phyloP scores from a whole-genome alignment of 2,329 filamentous ascomycete species.

The Xylariaceae sp. region DNA sequence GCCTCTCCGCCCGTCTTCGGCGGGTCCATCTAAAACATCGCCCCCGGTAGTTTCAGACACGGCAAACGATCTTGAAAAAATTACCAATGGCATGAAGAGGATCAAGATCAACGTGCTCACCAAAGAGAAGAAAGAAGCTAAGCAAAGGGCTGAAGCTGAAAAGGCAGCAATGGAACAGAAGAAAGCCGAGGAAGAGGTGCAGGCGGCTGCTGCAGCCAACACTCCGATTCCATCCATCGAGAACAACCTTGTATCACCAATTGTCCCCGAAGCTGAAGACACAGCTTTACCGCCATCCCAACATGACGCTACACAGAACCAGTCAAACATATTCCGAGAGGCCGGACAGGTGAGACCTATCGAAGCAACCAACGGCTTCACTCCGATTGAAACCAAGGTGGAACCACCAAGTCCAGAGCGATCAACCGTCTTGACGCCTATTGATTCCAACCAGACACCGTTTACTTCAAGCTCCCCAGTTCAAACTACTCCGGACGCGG shows the following conservation, averaged over 20 bases:
- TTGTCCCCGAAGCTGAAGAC: background rate
- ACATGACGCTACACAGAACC: background rate
- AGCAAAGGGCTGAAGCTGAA: constrained; percentile 40
- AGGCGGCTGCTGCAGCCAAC: background rate
- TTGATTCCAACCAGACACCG: constrained; percentile 19
- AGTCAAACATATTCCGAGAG: background rate
- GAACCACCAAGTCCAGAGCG: constrained; percentile 8
- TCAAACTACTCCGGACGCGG: constrained; percentile 15
- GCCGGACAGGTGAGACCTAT: background rate
- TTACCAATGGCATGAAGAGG: constrained; percentile 63
- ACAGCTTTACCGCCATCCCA: background rate
- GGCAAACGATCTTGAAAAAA: constrained; percentile 52
- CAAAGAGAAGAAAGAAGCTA: constrained; percentile 59
- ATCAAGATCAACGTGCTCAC: constrained; percentile 65
- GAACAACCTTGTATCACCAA: background rate
- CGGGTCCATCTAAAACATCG: constrained; percentile 3
- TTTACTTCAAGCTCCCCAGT: constrained; percentile 37
- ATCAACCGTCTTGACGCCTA: constrained; percentile 25
- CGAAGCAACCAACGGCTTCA: background rate
- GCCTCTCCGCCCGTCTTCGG: constrained; percentile 1
- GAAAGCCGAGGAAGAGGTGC: constrained; percentile 1
- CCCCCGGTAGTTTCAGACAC: constrained; percentile 10
- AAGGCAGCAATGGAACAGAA: constrained; percentile 14
- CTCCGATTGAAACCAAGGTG: constrained; percentile 8
- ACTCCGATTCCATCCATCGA: background rate